These are phyloP conservation scores for Mycena venus DNA, from an alignment of 768 basidiomycete genomes.

Conservation along the genomic window DNA sequence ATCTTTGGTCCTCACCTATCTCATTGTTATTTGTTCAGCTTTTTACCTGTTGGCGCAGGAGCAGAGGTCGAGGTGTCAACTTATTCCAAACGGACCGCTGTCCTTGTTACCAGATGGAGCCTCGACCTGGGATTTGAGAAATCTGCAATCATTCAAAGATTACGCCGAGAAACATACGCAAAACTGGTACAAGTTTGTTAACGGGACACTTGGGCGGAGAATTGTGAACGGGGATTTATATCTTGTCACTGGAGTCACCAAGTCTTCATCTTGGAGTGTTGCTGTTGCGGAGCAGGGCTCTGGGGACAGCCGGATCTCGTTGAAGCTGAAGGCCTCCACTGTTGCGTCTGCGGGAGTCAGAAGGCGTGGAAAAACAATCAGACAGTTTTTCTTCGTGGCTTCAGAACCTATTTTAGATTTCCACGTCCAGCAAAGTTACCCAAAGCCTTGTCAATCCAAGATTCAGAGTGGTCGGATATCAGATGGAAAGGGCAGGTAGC, in stretches of 20 bases:
- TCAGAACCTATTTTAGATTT: not conserved
- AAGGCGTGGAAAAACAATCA: not conserved
- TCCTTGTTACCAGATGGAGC: not conserved
- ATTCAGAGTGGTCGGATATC: not conserved
- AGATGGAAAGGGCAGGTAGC: not conserved
- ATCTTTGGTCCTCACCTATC: not conserved
- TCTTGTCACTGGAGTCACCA: constrained; percentile 1
- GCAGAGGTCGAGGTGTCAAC: not conserved
- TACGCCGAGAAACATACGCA: not conserved
- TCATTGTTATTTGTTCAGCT: not conserved
- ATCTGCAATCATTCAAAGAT: not conserved
- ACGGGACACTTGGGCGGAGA: not conserved
- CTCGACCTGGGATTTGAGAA: not conserved
- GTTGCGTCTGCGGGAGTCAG: not conserved
- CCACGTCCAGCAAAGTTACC: not conserved
- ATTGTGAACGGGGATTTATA: not conserved
- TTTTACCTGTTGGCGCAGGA: not conserved
- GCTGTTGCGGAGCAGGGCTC: not conserved
- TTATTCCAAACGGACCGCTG: not conserved
- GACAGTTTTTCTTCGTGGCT: not conserved
- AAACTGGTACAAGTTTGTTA: not conserved
- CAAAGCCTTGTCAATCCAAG: not conserved
- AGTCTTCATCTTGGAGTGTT: not conserved
- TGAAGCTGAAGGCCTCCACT: not conserved
- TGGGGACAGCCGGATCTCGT: not conserved